Evolutionary conservation across 805 yeast genomes (phyloP).

Genomic region (Kodamaea neixiangensis): DNA sequence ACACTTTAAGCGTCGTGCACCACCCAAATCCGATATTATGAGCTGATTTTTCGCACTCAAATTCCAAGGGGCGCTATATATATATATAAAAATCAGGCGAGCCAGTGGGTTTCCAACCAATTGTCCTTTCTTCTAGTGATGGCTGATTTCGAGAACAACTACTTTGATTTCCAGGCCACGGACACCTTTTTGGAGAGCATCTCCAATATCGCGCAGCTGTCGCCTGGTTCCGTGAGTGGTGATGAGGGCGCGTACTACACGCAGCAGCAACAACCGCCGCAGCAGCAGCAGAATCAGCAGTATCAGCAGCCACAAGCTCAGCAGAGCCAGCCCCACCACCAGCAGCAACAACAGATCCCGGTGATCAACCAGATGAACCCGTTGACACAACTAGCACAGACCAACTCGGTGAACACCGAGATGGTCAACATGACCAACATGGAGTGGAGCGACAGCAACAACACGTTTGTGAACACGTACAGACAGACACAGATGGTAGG

Average conservation of each 20-base stretch:
- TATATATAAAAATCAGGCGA: not conserved
- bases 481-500: not conserved
- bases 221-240: conserved; percentile 22
- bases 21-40: conserved; percentile 1
- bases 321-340: too few relatives aligned
- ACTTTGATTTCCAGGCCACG: conserved; percentile 28
- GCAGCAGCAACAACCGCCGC: conserved; percentile 5
- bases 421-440: conserved; percentile 1
- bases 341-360: conserved; percentile 2
- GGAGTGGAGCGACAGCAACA: conserved; percentile 9
- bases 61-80: not conserved
- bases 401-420: not conserved
- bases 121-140: conserved; percentile 3
- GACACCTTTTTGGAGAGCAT: conserved; percentile 32
- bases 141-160: conserved; percentile 17
- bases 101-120: not conserved
- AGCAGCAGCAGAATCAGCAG: conserved; percentile 6
- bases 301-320: conserved; percentile 9
- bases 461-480: not conserved
- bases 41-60: conserved; percentile 3
- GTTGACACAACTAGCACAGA: not conserved
- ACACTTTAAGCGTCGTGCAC: not conserved
- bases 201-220: conserved; percentile 22
- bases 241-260: conserved; percentile 18
- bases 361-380: not conserved